A percentile compares a stretch with the other conserved stretches of the same genome.
These are phyloP conservation scores for Cladosporium sp. DNA, from an alignment of 2,329 filamentous ascomycete species.

Conservation along the genomic window DNA sequence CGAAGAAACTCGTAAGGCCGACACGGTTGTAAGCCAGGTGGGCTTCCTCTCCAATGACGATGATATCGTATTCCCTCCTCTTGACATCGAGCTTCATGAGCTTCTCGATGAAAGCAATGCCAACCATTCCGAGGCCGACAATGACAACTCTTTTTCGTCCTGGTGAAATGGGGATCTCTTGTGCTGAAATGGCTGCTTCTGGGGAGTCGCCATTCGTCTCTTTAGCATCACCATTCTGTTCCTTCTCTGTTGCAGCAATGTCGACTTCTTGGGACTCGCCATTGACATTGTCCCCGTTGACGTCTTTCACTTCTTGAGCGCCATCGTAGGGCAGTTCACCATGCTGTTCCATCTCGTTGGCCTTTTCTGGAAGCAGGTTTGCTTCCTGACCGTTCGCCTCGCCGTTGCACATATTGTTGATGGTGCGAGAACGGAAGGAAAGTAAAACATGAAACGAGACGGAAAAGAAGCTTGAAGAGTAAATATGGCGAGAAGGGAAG, in stretches of 20 bases:
- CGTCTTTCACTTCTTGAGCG: neutral
- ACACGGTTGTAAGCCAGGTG: conserved; percentile 90
- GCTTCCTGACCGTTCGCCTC: conserved; percentile 45
- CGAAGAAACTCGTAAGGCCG: conserved; percentile 82
- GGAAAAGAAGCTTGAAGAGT: conserved; percentile 1
- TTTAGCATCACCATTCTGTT: conserved; percentile 19
- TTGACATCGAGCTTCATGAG: conserved; percentile 77
- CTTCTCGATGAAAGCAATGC: conserved; percentile 63
- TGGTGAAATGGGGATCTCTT: conserved; percentile 30
- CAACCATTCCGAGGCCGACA: conserved; percentile 85
- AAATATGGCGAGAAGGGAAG: neutral
- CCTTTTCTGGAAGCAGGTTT: conserved; percentile 41
- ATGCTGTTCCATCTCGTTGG: conserved; percentile 32
- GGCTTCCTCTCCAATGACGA: conserved; percentile 82
- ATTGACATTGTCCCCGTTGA: conserved; percentile 1
- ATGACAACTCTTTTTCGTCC: conserved; percentile 68
- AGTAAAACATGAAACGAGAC: neutral
- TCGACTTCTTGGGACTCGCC: neutral
- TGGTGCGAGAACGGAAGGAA: neutral
- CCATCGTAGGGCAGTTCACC: conserved; percentile 12
- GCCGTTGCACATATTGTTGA: conserved; percentile 36
- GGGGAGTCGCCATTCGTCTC: neutral
- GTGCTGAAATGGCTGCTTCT: neutral
- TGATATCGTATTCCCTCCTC: conserved; percentile 69
- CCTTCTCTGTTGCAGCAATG: conserved; percentile 20